Percentiles rank a stretch among this genome's conserved stretches.
Conservation (phyloP, 768 basidiomycete genomes). For the Mycena capillaripes region DNA sequence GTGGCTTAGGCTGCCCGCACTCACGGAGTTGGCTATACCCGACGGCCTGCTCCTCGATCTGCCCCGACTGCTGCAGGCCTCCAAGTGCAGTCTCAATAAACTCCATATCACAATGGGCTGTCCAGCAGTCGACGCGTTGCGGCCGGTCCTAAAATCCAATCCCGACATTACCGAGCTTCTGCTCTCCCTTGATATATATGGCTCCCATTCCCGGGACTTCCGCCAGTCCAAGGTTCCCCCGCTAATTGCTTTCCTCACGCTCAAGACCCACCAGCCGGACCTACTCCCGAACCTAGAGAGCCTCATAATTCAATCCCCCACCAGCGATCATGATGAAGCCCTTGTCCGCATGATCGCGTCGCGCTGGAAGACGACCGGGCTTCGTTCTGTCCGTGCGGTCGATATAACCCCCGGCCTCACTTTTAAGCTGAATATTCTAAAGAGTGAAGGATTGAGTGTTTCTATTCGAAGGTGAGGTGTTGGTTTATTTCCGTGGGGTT, state of each 20-base stretch:
- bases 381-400: neutral
- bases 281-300: conserved; percentile 12
- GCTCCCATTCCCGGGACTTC: neutral
- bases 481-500: neutral
- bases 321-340: neutral
- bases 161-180: conserved; percentile 12
- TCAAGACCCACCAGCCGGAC: neutral
- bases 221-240: neutral
- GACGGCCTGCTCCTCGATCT: neutral
- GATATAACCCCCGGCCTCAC: neutral
- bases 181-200: neutral
- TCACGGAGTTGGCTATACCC: conserved; percentile 8
- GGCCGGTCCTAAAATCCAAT: neutral
- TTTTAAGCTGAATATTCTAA: neutral
- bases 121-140: neutral
- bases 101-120: neutral
- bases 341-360: neutral
- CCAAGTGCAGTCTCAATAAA: neutral
- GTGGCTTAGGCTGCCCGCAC: neutral
- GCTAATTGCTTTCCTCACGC: neutral
- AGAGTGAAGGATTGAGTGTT: neutral
- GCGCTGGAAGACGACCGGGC: conserved; percentile 14
- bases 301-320: neutral
- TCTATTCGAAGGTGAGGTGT: neutral
- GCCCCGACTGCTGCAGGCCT: neutral